Evolutionary conservation across 2,329 filamentous ascomycete species (phyloP), one percentile per base, ranked within the genome.

Genomic region (Aspergillus terreus): DNA sequence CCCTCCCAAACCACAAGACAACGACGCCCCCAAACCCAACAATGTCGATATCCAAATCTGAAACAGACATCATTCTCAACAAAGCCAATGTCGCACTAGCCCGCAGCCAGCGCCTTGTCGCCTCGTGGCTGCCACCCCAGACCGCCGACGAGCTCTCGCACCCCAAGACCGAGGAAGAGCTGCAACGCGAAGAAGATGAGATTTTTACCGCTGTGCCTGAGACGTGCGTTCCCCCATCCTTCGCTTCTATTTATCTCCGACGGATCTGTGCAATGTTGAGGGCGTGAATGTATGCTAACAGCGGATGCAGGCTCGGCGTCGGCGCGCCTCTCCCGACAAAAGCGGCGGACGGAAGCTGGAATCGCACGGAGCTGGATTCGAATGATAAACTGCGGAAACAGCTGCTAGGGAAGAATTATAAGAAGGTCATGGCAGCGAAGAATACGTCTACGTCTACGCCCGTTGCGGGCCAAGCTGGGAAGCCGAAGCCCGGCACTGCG

Each of bases 61-160:
- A 79, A 52, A 77, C 77, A 40, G 81, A 83, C 56, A 70, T 83
- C 36, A 75, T 84, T 45, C 74, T 79, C 48, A 83, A 82, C 59
- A 72, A 74, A 48, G 71, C 79, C 30, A 80, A 76, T 55, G 73
- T 84, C 44, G 74, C 75, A 3, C 68, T 82, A 9, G 79, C 81
- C 6, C 77, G 78, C 49, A 77, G 75, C 46, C 79, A 82, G 57
- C 75, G 75, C 32, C 68, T 82, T 15, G 70, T 84, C 53, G 73
- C 78, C 46, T 82, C 81, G 57, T 80, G 79, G 78, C 75, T 84
- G 27, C 78, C 79, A 11, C 66, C 77, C n/a, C 71, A 69, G 51
- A 64, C 73, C 5, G 51, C 65, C n/a, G 65, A 71, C 19, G 71
- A 75, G 44, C 57, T 64, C 45, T 58, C 65, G 47, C 63, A 69